Conservation (phyloP, 1,139 yeast genomes). For the Yamadazyma atmosphaerica region DNA sequence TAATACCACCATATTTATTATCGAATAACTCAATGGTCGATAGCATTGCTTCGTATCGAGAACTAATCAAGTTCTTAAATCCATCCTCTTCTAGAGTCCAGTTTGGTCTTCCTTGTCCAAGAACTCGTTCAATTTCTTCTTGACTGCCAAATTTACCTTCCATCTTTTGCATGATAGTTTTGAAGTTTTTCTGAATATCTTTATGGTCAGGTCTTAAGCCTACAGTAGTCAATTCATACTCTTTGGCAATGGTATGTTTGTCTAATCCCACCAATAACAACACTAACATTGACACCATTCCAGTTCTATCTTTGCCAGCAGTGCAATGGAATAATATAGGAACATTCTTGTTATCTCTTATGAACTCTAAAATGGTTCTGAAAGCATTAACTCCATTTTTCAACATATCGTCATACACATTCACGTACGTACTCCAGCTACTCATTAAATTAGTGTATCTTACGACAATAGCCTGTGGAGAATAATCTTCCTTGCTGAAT, state of each 20-base stretch:
- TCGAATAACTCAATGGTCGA: conserved; percentile 55
- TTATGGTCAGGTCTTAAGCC: conserved; percentile 59
- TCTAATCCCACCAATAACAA: conserved; percentile 67
- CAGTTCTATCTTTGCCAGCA: conserved; percentile 89
- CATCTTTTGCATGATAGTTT: conserved; percentile 29
- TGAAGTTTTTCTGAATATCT: conserved; percentile 34
- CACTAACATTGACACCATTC: conserved; percentile 68
- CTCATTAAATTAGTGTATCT: conserved; percentile 58
- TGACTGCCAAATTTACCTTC: conserved; percentile 25
- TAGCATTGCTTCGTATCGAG: conserved; percentile 73
- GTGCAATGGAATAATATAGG: conserved; percentile 74
- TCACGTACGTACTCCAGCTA: conserved; percentile 63
- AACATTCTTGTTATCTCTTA: conserved; percentile 45
- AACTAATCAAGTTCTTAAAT: conserved; percentile 58
- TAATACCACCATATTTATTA: conserved; percentile 54
- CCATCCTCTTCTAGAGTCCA: conserved; percentile 51
- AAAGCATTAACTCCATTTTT: conserved; percentile 48
- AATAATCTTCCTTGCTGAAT: conserved; percentile 53
- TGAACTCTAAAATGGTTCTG: conserved; percentile 47
- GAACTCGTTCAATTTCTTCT: conserved; percentile 26
- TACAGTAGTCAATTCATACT: conserved; percentile 69
- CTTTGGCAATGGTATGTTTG: conserved; percentile 62
- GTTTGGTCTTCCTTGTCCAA: conserved; percentile 35
- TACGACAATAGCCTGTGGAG: conserved; percentile 65
- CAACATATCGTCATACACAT: conserved; percentile 64